Base-by-base conservation (phyloP, 2,329 filamentous ascomycete genomes). In the Pestalotiopsis sp. region DNA sequence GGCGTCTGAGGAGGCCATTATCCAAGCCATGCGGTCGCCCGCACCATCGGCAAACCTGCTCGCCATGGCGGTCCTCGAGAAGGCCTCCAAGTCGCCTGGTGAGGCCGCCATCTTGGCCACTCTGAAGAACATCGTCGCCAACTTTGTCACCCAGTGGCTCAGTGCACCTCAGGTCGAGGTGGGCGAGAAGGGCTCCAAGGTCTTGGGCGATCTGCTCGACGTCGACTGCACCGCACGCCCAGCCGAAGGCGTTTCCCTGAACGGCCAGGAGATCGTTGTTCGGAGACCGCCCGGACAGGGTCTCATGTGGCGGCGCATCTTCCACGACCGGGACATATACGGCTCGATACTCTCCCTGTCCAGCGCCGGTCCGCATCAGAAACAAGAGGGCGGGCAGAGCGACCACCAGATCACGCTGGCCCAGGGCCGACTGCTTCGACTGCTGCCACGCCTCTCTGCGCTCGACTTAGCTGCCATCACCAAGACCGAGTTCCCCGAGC, bases 31-130 rank as follows among this genome's bases (percentile, higher is more conserved):
- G 17, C 77, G 78, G 61, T 89, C 88, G 1, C 83, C 86, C 1
- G 81, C 87, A 0, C 83, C 87, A 0, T 85, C 87, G 2, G 87
- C 86, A 38, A 89, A 89, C 74, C 79, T 89, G 17, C 84, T 91
- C 27, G 88, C 84, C 73, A 82, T 91, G 72, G 78, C 83, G 66
- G 81, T 91, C 67, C 74, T 91, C 36, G 80, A 86, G 69, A 91
- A 90, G 73, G 88, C 87, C 4, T 79, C 85, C 25, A 75, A 77
- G 17, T 80, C 80, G 3, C 83, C 86, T 13, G 76, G 80, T 65
- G 85, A 89, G 64, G 83, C 83, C 39, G 82, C 84, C 49, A 83
- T 86, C 41, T 77, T 91, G 4, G 84, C 84, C 60, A 80, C 80
- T 52, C 82, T 88, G 76, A 83, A 84, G 52, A 78, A 79, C 2